These are phyloP conservation scores for Plantago ovata DNA, from an alignment of 257 asterid species.

Conservation along the genomic window DNA sequence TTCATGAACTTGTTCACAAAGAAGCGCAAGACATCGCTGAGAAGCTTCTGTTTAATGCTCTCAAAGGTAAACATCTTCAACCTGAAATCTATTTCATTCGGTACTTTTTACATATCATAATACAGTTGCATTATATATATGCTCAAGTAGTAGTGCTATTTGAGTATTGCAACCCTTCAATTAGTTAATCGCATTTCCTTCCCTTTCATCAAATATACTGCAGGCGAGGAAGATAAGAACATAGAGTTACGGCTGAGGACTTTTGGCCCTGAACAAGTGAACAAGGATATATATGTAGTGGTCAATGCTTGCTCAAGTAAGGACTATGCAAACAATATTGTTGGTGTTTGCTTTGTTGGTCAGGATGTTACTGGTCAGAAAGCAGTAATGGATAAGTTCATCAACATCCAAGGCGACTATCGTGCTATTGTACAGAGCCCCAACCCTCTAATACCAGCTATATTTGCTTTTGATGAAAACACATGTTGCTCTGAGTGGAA, in stretches of 20 bases:
- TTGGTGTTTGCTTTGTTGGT: slow-evolving; percentile 90
- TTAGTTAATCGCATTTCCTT: not conserved
- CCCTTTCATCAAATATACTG: slow-evolving; percentile 12
- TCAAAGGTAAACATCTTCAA: slow-evolving; percentile 44
- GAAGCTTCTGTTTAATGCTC: slow-evolving; percentile 48
- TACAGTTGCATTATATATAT: slow-evolving; percentile 2
- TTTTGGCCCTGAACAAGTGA: slow-evolving; percentile 46
- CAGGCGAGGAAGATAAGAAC: slow-evolving; percentile 70
- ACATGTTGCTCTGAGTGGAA: slow-evolving; percentile 95
- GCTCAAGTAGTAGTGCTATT: slow-evolving; percentile 6
- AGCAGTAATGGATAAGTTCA: slow-evolving; percentile 84
- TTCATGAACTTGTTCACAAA: slow-evolving; percentile 42
- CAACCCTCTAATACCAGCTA: slow-evolving; percentile 83
- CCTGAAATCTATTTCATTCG: not conserved
- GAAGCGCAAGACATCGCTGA: slow-evolving; percentile 45
- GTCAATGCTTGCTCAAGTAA: slow-evolving; percentile 96
- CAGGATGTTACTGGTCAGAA: slow-evolving; percentile 87
- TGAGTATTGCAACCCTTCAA: slow-evolving; percentile 8
- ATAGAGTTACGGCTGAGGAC: slow-evolving; percentile 70
- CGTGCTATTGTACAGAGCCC: slow-evolving; percentile 88
- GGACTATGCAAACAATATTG: slow-evolving; percentile 63
- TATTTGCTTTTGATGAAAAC: slow-evolving; percentile 86
- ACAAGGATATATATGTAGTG: slow-evolving; percentile 59
- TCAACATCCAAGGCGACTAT: slow-evolving; percentile 85
- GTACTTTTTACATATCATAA: slow-evolving; percentile 8